Conservation (phyloP, 1,284 basidiomycete species). For the Austropuccinia psidii region DNA sequence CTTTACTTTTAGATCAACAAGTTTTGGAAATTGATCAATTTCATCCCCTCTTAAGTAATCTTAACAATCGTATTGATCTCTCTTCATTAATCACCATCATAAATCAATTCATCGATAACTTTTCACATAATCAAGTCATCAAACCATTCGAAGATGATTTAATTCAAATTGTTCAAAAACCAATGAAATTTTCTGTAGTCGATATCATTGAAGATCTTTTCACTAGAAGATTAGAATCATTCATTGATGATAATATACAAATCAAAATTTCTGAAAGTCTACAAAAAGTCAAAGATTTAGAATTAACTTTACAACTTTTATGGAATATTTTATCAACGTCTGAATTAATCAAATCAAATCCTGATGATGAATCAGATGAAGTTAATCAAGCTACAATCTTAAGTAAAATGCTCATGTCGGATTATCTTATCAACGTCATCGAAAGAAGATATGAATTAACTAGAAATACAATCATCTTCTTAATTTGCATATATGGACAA, state of each 20-base stretch:
- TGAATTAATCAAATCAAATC: constrained; percentile 4
- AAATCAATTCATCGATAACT: not conserved
- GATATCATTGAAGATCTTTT: constrained; percentile 28
- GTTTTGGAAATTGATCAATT: constrained; percentile 1
- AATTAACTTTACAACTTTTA: constrained; percentile 10
- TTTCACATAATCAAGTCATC: constrained; percentile 9
- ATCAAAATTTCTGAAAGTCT: not conserved
- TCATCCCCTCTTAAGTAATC: constrained; percentile 21
- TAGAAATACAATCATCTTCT: constrained; percentile 46
- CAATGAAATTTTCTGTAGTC: constrained; percentile 7
- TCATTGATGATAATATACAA: constrained; percentile 11
- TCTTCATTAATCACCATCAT: constrained; percentile 3
- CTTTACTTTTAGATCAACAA: constrained; percentile 1
- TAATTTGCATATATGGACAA: constrained; percentile 45
- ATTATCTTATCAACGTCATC: constrained; percentile 43
- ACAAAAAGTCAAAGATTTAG: not conserved
- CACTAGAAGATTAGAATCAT: constrained; percentile 13
- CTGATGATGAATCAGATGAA: constrained; percentile 14
- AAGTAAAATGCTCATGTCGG: constrained; percentile 46
- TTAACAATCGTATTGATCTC: constrained; percentile 23
- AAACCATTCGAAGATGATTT: constrained; percentile 33
- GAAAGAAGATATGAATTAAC: constrained; percentile 46
- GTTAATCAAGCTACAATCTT: constrained; percentile 40
- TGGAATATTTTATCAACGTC: constrained; percentile 28
- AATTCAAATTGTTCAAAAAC: constrained; percentile 1